phyloP scores from a whole-genome alignment of 305 asterid species.

The Fraxinus nigra region DNA sequence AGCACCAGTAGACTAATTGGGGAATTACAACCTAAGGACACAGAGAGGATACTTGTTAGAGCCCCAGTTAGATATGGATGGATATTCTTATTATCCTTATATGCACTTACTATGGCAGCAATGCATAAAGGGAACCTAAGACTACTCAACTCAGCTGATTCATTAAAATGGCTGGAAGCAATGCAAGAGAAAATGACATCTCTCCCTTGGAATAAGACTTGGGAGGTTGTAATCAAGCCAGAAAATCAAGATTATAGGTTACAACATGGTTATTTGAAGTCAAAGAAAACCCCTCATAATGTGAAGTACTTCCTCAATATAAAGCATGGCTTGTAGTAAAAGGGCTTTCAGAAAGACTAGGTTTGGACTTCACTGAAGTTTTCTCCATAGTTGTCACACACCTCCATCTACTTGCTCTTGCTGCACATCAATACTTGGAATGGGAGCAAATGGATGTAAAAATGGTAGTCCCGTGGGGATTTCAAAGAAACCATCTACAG shows the following conservation, averaged over 20 bases:
- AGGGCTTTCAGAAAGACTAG: not conserved
- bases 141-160: not conserved
- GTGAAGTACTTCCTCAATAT: not conserved
- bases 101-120: not conserved
- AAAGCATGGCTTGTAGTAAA: not conserved
- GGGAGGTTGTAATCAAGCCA: not conserved
- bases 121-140: not conserved
- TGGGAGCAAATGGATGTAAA: not conserved
- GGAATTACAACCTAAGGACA: not conserved
- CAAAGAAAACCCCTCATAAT: not conserved
- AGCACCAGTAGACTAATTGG: not conserved
- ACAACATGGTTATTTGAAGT: not conserved
- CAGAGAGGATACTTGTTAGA: not conserved
- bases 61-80: not conserved
- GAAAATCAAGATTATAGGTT: not conserved
- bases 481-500: not conserved
- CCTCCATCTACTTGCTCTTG: not conserved
- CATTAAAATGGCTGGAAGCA: not conserved
- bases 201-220: not conserved
- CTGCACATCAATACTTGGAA: not conserved
- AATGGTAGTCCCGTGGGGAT: not conserved
- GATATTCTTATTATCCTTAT: not conserved
- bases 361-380: not conserved
- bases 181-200: not conserved
- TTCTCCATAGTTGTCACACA: not conserved